phyloP scores from a whole-genome alignment of 129 eudicot species.

The Pseudognaphalium luteoalbum region DNA sequence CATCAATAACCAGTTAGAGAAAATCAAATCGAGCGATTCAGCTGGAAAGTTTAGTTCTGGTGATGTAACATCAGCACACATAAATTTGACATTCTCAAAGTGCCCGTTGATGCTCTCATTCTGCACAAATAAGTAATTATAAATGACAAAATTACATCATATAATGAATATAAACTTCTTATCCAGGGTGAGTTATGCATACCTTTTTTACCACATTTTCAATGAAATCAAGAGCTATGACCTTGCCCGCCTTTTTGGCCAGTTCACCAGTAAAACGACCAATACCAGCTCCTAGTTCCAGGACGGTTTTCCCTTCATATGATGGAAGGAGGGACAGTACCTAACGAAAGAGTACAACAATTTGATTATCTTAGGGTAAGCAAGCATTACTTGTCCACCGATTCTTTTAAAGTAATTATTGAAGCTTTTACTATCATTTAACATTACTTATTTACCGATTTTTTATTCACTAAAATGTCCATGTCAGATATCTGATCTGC shows the following conservation, averaged over 20 bases:
- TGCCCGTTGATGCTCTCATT: conserved; percentile 83
- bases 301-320: conserved; percentile 75
- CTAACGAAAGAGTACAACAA: conserved; percentile 36
- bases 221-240: conserved; percentile 87
- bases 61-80: conserved; percentile 98
- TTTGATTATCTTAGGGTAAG: conserved; percentile 1
- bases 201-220: conserved; percentile 90
- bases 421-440: not conserved
- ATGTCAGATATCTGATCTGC: not conserved
- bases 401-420: not conserved
- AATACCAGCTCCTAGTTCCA: conserved; percentile 97
- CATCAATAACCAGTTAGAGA: conserved; percentile 97
- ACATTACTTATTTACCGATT: not conserved
- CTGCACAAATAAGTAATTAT: conserved; percentile 45
- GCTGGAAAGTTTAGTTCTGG: conserved; percentile 63
- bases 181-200: conserved; percentile 11
- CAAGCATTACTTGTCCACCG: not conserved
- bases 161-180: conserved; percentile 1
- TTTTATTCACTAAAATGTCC: not conserved
- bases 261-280: conserved; percentile 98
- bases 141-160: not conserved
- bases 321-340: conserved; percentile 93
- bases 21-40: conserved; percentile 82
- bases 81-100: conserved; percentile 70
- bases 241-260: conserved; percentile 71